Percentiles rank a stretch among this genome's conserved stretches.
Evolutionary conservation across 2,329 filamentous ascomycete genomes (phyloP).

Genomic region (Cucurbitaria berberidis): DNA sequence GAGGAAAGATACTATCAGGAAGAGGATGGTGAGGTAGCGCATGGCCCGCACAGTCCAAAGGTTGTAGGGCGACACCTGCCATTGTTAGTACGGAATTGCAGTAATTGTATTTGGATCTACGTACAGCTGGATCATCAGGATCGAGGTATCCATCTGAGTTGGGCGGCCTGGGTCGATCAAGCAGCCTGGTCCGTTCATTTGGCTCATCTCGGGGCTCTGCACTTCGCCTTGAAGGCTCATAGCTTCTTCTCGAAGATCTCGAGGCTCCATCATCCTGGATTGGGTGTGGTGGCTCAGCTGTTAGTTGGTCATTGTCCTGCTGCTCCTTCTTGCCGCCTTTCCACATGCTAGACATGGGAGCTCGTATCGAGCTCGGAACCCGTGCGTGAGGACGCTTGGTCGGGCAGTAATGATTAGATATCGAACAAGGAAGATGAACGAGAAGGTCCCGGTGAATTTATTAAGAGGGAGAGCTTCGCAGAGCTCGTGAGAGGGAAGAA

Average conservation of each 20-base stretch:
- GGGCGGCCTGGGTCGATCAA: constrained; percentile 63
- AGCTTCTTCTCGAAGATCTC: constrained; percentile 36
- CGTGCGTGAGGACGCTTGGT: neutral
- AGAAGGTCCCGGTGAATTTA: neutral
- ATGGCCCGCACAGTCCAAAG: constrained; percentile 86
- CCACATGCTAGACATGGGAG: constrained; percentile 57
- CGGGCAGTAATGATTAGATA: neutral
- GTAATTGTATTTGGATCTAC: constrained; percentile 28
- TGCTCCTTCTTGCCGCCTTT: constrained; percentile 56
- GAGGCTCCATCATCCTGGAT: constrained; percentile 32
- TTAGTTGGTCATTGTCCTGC: constrained; percentile 49
- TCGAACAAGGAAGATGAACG: neutral
- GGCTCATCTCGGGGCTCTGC: constrained; percentile 51
- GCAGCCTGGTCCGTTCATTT: constrained; percentile 69
- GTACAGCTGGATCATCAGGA: constrained; percentile 80
- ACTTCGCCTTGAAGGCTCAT: constrained; percentile 35
- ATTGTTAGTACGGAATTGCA: constrained; percentile 20
- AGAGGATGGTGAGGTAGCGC: constrained; percentile 76
- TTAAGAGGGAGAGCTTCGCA: constrained; percentile 6
- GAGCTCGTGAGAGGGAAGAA: constrained; percentile 7
- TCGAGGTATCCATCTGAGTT: constrained; percentile 72
- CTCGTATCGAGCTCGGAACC: constrained; percentile 21
- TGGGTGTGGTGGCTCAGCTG: constrained; percentile 21
- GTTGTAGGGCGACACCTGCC: constrained; percentile 83
- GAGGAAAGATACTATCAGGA: constrained; percentile 76